phyloP scores from a whole-genome alignment of 2,329 filamentous ascomycete genomes.

The Trichophyton simii region DNA sequence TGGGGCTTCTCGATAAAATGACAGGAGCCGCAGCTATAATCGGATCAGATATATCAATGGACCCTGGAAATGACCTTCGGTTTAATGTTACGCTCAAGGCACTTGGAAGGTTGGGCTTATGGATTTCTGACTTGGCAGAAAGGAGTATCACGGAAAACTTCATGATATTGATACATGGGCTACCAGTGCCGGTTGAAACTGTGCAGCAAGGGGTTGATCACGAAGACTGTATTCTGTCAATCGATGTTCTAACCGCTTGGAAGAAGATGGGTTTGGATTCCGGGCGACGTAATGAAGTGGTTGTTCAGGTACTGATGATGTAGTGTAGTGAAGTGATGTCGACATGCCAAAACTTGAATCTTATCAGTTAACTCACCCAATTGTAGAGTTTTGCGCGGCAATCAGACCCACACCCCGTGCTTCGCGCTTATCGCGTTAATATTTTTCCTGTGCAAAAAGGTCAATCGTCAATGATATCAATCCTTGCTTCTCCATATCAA shows the following conservation, averaged over 20 bases:
- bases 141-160: constrained; percentile 53
- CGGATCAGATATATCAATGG: constrained; percentile 46
- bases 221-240: constrained; percentile 48
- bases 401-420: not conserved
- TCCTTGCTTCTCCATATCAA: not conserved
- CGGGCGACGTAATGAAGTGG: constrained; percentile 70
- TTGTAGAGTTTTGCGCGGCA: not conserved
- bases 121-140: constrained; percentile 55
- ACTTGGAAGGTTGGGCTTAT: constrained; percentile 58
- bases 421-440: not conserved
- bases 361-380: not conserved
- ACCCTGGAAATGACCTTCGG: constrained; percentile 48
- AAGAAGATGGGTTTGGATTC: constrained; percentile 54
- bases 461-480: not conserved
- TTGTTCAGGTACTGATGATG: constrained; percentile 49
- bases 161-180: constrained; percentile 61
- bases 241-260: constrained; percentile 71
- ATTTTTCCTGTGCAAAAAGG: not conserved
- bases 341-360: too few species aligned
- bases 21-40: constrained; percentile 70
- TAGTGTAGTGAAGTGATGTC: constrained; percentile 7
- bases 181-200: constrained; percentile 53
- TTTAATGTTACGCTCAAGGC: constrained; percentile 65
- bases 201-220: constrained; percentile 32
- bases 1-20: constrained; percentile 81